Base-by-base conservation (phyloP, 2,329 filamentous ascomycete genomes). In the Aulographum hederae region DNA sequence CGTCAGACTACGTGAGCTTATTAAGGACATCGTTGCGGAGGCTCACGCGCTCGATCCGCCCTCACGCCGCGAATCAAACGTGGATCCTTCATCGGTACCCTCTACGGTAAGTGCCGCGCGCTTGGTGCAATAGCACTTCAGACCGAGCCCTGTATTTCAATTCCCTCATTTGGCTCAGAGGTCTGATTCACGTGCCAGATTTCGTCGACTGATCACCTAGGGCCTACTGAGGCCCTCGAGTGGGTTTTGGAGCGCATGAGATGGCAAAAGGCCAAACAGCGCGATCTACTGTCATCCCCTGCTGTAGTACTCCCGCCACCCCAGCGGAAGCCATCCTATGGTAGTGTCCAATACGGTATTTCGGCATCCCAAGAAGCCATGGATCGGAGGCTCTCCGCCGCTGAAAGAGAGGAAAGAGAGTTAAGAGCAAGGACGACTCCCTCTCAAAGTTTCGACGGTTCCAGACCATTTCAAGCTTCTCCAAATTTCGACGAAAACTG, bases 181-280 rank as follows among this genome's bases (percentile, higher is more conserved):
- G 8, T 25, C 8, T 25, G 8, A 8, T 25, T 25, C n/a, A 8
- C 21, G 21, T 25, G n/a, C n/a, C n/a, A 25, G n/a, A 25, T n/a
- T n/a, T 8, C 21, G 21, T 8, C n/a, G 8, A 25, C 21, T 25
- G 21, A 25, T 25, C 8, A 25, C 8, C 21, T 8, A n/a, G 8
- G 21, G n/a, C 21, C 8, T 25, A 25, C n/a, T 25, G 8, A 25
- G 21, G 21, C 21, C 21, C 21, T 36, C 15, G 34, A 36, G 30
- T 36, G 34, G 34, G 34, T 28, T 14, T 16, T 36, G 11, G 28
- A 33, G 16, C 31, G 26, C 2, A 27, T 36, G 18, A 23, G 27
- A 30, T 36, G 34, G 34, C 33, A 33, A 6, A 36, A 36, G 16
- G 23, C 34, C n/a, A n/a, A 25, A n/a, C 21, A 25, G n/a, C 8